These are phyloP conservation scores for Phialemoniopsis sp. DNA, from an alignment of 2,329 filamentous ascomycete species.

Conservation along the genomic window DNA sequence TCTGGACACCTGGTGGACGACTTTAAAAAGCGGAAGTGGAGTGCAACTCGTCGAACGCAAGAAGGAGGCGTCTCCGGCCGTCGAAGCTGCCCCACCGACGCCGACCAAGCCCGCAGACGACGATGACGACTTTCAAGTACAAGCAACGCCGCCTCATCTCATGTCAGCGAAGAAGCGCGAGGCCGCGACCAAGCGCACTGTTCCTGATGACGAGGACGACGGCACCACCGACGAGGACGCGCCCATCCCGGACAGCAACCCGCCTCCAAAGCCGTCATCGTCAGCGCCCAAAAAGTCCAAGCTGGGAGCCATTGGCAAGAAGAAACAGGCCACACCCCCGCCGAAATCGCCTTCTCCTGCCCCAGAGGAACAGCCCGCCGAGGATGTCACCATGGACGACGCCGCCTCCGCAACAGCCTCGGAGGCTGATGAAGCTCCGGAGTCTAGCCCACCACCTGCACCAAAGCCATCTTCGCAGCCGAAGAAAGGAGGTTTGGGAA, in stretches of 20 bases:
- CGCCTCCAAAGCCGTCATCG: constrained; percentile 7
- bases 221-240: constrained; percentile 6
- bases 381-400: constrained; percentile 15
- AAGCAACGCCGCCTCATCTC: constrained; percentile 39
- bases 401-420: constrained; percentile 17
- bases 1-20: constrained; percentile 46
- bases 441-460: constrained; percentile 8
- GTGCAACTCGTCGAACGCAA: constrained; percentile 13
- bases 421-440: constrained; percentile 6
- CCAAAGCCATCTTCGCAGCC: constrained; percentile 12
- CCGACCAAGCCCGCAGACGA: constrained; percentile 23
- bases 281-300: constrained; percentile 12
- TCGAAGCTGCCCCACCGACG: constrained; percentile 5
- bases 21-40: constrained; percentile 25
- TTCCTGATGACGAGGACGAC: constrained; percentile 9
- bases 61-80: constrained; percentile 6
- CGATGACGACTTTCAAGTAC: constrained; percentile 49
- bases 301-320: constrained; percentile 30
- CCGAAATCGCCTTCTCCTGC: constrained; percentile 15
- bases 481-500: constrained; percentile 30
- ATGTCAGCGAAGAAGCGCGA: constrained; percentile 17
- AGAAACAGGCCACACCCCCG: constrained; percentile 18
- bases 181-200: constrained; percentile 3
- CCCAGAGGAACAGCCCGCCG: constrained; percentile 8
- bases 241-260: constrained; percentile 11